Conservation (phyloP, 176 grass and related monocot genomes). For the Pontederia crassipes region DNA sequence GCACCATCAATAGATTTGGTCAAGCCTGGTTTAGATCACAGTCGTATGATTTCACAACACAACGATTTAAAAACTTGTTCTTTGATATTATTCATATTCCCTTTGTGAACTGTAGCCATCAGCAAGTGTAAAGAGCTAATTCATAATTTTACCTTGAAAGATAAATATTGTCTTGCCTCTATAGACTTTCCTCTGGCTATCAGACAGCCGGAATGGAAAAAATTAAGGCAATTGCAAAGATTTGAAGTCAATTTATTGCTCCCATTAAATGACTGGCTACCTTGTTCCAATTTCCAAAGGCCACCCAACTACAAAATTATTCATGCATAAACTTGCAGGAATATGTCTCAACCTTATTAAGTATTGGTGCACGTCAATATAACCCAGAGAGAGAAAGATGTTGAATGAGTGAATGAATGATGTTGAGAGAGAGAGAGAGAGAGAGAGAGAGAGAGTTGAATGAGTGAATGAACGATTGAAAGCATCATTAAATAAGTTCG, state of each 20-base stretch:
- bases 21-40: no score
- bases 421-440: not conserved
- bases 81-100: no score
- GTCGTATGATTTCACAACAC: no score
- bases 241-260: constrained; percentile 13
- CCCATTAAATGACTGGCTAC: constrained; percentile 42
- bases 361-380: constrained; percentile 33
- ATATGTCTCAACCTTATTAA: no score
- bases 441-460: constrained; percentile 18
- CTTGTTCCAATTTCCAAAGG: constrained; percentile 41
- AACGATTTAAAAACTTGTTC: no score
- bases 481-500: constrained; percentile 42
- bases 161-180: no score
- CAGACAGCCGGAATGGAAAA: no score
- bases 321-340: constrained; percentile 34
- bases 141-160: no score
- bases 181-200: no score
- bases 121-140: no score
- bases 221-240: not conserved
- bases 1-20: no score
- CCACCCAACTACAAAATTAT: constrained; percentile 10
- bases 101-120: no score
- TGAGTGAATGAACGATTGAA: constrained; percentile 53
- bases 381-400: constrained; percentile 28
- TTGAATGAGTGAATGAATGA: constrained; percentile 4